Evolutionary conservation across 106 monocot genomes (phyloP), one percentile per base, ranked within the genome.

Genomic region (Vanilla planifolia): DNA sequence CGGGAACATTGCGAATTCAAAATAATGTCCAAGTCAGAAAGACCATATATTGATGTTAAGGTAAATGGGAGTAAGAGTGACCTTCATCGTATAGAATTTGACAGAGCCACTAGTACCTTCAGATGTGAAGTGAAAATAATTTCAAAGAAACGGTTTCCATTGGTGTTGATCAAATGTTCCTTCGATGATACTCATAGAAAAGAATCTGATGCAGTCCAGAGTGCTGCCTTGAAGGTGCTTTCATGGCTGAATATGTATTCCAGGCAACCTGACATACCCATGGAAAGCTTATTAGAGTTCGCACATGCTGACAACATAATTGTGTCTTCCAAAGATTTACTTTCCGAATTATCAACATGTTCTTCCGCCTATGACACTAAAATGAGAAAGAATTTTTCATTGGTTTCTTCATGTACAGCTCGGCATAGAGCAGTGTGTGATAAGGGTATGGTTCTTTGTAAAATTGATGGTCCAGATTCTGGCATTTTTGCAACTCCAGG

Each of bases 181-280:
- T 63, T 65, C 46, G 69, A 65, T 51, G 63, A 61, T 26, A 59
- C 52, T 46, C 80, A 72, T 63, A 84, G 76, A 48, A 98, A 85
- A 68, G 87, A 98, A 32, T 62, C 27, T 68, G 98, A 98, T 75
- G 84, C 87, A 21, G 71, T 98, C 65, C 91, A 98, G 57, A 74
- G 67, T 70, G 67, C 84, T 55, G 71, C 92, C 36, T 69, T 98
- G 45, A 84, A 75, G 33, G 79, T 88, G 41, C 69, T 98, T 20
- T 69, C 67, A 32, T 92, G 79, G 87, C 72, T 92, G 15, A 67
- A 71, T 22, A 60, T 57, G 64, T 92, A 74, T 36, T 82, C 88
- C 40, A 70, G 67, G 60, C 75, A 81, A 23, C 37, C 67, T 41
- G 73, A 77, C 34, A 74, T 67, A 57, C 63, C 76, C 28, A 51